Conservation (phyloP, 148 eudicot genomes). For the Cornus florida region DNA sequence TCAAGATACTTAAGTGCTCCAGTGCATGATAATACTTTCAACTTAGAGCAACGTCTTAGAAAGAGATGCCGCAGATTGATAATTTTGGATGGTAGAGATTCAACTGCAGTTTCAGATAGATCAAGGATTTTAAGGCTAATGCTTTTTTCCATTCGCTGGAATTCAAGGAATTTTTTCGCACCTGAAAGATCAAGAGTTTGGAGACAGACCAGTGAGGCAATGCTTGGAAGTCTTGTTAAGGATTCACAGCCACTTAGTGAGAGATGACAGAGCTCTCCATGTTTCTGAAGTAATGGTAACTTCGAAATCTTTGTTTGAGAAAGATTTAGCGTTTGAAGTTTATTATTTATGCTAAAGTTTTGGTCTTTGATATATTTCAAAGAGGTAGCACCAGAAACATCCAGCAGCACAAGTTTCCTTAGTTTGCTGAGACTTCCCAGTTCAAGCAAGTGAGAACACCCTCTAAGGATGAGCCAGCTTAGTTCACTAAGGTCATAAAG, state of each 20-base stretch:
- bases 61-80: conserved; percentile 18
- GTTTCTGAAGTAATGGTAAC: conserved; percentile 15
- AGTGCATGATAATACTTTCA: not conserved
- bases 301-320: conserved; percentile 22
- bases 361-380: conserved; percentile 4
- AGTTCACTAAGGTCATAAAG: conserved; percentile 15
- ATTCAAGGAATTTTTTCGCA: conserved; percentile 16
- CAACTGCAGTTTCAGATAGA: conserved; percentile 25
- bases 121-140: conserved; percentile 17
- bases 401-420: conserved; percentile 20
- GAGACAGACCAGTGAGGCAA: conserved; percentile 14
- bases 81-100: conserved; percentile 13
- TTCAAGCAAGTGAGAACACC: not conserved
- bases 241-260: conserved; percentile 11
- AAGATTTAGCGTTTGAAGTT: conserved; percentile 30
- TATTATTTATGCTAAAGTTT: not conserved
- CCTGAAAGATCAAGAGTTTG: conserved; percentile 33
- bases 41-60: conserved; percentile 6
- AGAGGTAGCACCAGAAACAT: conserved; percentile 25
- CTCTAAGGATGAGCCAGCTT: conserved; percentile 18
- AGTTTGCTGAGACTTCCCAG: conserved; percentile 8
- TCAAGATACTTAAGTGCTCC: conserved; percentile 15
- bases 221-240: conserved; percentile 17
- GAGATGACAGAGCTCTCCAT: conserved; percentile 29
- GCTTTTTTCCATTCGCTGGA: conserved; percentile 2